These are phyloP conservation scores for Microbotryomycetes sp. DNA, from an alignment of 1,284 basidiomycete genomes.

Conservation along the genomic window DNA sequence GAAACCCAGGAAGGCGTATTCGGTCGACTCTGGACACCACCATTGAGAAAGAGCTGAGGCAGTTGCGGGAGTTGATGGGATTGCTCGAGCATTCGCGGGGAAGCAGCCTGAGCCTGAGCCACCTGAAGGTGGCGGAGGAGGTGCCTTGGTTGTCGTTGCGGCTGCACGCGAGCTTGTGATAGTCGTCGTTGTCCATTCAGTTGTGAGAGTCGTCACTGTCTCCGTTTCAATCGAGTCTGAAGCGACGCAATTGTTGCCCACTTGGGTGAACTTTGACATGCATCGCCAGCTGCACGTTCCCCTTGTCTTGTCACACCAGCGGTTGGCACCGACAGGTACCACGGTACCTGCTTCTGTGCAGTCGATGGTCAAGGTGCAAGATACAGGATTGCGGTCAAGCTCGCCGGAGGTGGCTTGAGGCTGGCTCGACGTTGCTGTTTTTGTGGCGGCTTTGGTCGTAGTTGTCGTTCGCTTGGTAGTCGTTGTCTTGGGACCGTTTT, in stretches of 20 bases:
- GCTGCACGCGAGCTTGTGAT: neutral
- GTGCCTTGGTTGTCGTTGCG: neutral
- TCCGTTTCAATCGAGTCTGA: neutral
- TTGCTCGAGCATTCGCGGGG: neutral
- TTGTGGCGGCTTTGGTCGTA: neutral
- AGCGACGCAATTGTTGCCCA: neutral
- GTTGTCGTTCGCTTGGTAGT: neutral
- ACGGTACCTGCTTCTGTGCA: neutral
- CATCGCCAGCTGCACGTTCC: neutral
- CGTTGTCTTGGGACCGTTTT: neutral
- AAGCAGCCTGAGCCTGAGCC: neutral
- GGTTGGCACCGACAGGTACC: neutral
- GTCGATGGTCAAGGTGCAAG: neutral
- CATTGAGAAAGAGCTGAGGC: neutral
- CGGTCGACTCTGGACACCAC: constrained; percentile 13
- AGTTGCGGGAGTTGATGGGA: neutral
- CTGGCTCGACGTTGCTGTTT: neutral
- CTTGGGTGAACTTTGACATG: neutral
- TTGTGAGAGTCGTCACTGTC: neutral
- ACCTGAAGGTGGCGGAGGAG: neutral
- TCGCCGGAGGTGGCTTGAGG: neutral
- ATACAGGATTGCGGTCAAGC: neutral
- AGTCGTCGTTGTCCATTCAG: neutral
- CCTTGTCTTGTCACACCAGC: neutral
- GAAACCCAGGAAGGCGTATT: constrained; percentile 22